Base-by-base conservation (phyloP, 371 early-diverging fungal genomes). In the Rhizomucor pusillus region DNA sequence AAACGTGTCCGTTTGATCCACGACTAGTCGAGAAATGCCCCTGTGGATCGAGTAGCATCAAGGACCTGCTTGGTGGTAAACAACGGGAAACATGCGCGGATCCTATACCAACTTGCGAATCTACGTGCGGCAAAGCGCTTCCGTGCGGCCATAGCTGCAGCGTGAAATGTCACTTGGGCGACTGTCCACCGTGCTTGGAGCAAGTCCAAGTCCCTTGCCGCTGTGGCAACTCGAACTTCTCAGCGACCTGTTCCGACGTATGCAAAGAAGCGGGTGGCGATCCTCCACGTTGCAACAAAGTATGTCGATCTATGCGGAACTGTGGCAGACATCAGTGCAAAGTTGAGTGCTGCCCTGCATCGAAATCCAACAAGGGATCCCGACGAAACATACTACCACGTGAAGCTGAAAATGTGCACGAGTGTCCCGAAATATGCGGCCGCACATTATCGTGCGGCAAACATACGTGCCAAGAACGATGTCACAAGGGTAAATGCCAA, bases 101-200 rank as follows among this genome's bases (percentile, higher is more conserved):
- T 50, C 80, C 84, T 16, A 81, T 95, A 40, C 93, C 93, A 5
- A 78, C 86, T 13, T 97, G 97, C 65, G 73, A 60, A 13, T 69
- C 68, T 0, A 56, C 58, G 3, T 97, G 95, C 63, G 66, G 67
- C 34, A 90, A 90, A 47, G 33, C 33, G 19, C 60, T 88, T 20
- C 65, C 69, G 3, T 93, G 95, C 66, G 85, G 85, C 5, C 95
- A 95, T 62, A 54, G 57, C 3, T 95, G 95, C 64, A 55, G 63
- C n/a, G 59, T 70, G 13, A 60, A 63, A 36, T 95, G 95, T 56
- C 95, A 95, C 68, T 47, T 66, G 0, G 93, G 91, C 3, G 65
- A 65, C 4, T 94, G 95, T 57, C 66, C 81, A 11, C 87, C 90
- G 20, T 92, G 92, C 55, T 52, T 63, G 34, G 59, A 69, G 24